Evolutionary conservation across 805 yeast species (phyloP), one percentile per base, ranked within the genome.

Genomic region (Saccharomycopsis lassenensis): DNA sequence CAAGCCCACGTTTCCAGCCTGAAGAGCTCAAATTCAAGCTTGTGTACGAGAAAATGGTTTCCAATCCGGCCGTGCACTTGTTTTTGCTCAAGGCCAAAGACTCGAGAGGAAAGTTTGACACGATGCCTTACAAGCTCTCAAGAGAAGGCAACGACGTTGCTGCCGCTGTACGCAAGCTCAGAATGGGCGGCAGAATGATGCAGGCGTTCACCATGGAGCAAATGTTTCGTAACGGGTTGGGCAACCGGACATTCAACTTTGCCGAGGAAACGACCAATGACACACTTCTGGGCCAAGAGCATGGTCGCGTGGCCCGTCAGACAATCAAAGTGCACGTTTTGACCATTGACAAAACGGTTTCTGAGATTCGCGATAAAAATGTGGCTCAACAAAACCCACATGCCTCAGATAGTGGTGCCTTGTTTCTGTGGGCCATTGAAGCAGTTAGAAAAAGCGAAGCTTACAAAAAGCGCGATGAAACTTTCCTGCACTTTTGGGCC

Each of bases 131-230:
- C 45, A 67, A 63, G 35, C 44, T 49, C 5, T 46, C 52, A 16
- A 54, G 63, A 22, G 91, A 82, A 46, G 78, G 77, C 2, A 76
- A 82, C 43, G 71, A 65, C 10, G 47, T 87, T 16, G 75, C 75
- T n/a, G 53, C 76, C 4, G 95, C 95, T 1, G 59, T 81, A 14
- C 63, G 62, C 45, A 84, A 84, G 52, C 53, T 89, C 45, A 71
- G 91, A 48, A 71, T 85, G 42, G 95, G 83, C 3, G 94, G 81
- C 4, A 66, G 94, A 47, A 56, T 87, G 56, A 83, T 84, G 94
- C 89, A 84, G 49, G 93, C 95, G 1, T 86, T 70, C 55, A 87
- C 96, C 0, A 76, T 74, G 48, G 96, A 87, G 47, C 95, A 86
- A 52, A 84, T 89, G 94, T 55, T 74, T 36, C 61, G 77, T 26